These are phyloP conservation scores for Gossypium trilobum DNA, from an alignment of 441 rosid genomes.

Conservation along the genomic window DNA sequence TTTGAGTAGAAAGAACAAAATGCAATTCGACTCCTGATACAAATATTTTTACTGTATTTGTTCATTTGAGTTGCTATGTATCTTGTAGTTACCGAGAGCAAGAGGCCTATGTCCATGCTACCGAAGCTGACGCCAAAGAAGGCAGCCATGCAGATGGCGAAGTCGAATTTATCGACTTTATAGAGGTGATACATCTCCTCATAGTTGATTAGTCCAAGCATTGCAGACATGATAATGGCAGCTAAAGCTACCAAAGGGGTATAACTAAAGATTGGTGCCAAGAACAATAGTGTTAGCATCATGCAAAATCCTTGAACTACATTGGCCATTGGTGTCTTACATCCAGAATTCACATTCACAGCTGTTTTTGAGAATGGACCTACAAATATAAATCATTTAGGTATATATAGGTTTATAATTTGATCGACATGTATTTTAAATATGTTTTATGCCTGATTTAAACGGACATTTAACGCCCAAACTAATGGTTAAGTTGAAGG, in stretches of 20 bases:
- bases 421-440: too few species aligned
- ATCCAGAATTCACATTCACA: slow-evolving; percentile 70
- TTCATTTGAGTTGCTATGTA: neutral
- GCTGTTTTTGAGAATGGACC: slow-evolving; percentile 92
- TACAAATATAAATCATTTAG: slow-evolving; percentile 7
- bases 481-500: too few species aligned
- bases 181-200: slow-evolving; percentile 49
- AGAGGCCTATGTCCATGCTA: slow-evolving; percentile 70
- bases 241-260: slow-evolving; percentile 83
- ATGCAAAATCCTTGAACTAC: slow-evolving; percentile 65
- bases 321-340: slow-evolving; percentile 61
- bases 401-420: too few species aligned
- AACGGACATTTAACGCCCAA: too few species aligned
- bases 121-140: slow-evolving; percentile 69
- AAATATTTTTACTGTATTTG: neutral
- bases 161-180: slow-evolving; percentile 75
- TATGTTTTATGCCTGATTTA: too few species aligned
- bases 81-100: slow-evolving; percentile 29
- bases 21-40: too few species aligned
- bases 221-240: slow-evolving; percentile 79
- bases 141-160: slow-evolving; percentile 60
- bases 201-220: slow-evolving; percentile 70
- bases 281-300: slow-evolving; percentile 63
- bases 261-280: slow-evolving; percentile 72
- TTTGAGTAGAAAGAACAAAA: neutral